These are phyloP conservation scores for Dactylellina drechsleri DNA, from an alignment of 2,329 filamentous ascomycete genomes.

Conservation along the genomic window DNA sequence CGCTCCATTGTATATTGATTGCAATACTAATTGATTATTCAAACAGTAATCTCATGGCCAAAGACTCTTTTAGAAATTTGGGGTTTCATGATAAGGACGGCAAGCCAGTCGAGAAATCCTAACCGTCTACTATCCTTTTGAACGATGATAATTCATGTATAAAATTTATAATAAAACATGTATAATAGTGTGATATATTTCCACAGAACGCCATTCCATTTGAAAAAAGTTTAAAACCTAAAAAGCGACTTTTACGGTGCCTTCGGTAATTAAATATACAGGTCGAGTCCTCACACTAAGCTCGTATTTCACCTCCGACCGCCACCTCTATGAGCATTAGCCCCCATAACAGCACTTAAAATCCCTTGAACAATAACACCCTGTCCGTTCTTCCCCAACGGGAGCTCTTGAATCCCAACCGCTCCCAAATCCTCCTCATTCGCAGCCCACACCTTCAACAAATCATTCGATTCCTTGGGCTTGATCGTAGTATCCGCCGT, in stretches of 20 bases:
- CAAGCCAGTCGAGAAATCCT: slow-evolving; percentile 6
- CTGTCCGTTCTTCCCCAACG: slow-evolving; percentile 40
- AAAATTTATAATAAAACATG: neutral
- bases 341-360: slow-evolving; percentile 27
- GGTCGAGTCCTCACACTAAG: neutral
- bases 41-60: slow-evolving; percentile 89
- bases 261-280: slow-evolving; percentile 2
- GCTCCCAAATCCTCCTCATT: slow-evolving; percentile 23
- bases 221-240: no score
- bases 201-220: slow-evolving; percentile 26
- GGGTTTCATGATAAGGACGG: slow-evolving; percentile 71
- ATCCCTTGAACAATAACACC: slow-evolving; percentile 28
- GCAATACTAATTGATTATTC: no score
- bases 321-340: neutral
- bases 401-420: slow-evolving; percentile 40
- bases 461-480: slow-evolving; percentile 91
- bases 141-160: neutral
- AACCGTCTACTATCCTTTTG: neutral
- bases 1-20: no score
- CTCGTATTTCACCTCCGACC: neutral
- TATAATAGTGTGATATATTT: slow-evolving; percentile 6
- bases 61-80: slow-evolving; percentile 92
- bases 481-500: slow-evolving; percentile 80
- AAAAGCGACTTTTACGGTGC: no score
- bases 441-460: slow-evolving; percentile 75